Conservation (phyloP, 345 rosid genomes). For the Euphorbia pulcherrima region DNA sequence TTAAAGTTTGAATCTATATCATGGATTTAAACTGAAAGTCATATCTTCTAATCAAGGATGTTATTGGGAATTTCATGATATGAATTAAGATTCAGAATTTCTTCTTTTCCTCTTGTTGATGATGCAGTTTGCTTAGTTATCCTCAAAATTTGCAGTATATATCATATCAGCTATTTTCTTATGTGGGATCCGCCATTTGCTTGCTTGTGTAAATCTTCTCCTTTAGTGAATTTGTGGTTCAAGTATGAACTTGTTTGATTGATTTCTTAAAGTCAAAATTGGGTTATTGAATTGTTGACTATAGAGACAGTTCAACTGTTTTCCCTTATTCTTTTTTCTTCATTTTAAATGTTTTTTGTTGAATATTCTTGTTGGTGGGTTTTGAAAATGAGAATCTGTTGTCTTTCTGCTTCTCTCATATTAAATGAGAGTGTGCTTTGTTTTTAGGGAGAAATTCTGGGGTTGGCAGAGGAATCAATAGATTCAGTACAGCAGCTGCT, state of each 20-base stretch:
- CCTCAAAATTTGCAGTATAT: not conserved
- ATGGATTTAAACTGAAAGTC: not conserved
- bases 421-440: not conserved
- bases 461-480: conserved; percentile 35
- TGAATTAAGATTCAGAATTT: not conserved
- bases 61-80: not conserved
- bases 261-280: not conserved
- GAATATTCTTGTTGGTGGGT: not conserved
- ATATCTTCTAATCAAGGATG: not conserved
- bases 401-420: not conserved
- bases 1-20: not conserved
- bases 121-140: not conserved
- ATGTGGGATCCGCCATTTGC: not conserved
- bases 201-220: not conserved
- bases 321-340: not conserved
- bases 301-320: not conserved
- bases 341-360: not conserved
- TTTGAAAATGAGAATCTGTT: not conserved
- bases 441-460: conserved; percentile 43
- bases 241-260: not conserved
- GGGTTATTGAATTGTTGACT: not conserved
- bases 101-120: not conserved
- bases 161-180: not conserved
- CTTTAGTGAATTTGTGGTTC: not conserved
- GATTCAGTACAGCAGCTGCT: conserved; percentile 44